Evolutionary conservation across 148 eudicot species (phyloP), one percentile per base, ranked within the genome.

Genomic region (Silene latifolia): DNA sequence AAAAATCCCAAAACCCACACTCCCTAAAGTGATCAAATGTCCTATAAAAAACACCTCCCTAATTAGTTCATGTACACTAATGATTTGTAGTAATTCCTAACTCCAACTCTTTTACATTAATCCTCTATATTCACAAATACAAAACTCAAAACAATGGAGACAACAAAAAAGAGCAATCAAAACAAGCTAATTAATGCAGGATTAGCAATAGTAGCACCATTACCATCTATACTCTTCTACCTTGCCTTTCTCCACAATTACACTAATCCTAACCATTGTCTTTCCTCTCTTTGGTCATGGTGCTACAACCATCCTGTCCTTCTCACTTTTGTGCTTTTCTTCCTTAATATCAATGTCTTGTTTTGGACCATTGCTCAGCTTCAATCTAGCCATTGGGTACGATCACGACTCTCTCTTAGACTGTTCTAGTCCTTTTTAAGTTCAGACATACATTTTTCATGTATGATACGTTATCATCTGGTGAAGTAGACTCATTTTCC

Each of bases 321-420:
- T 2, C 80, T 94, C 23, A 91, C 89, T 56, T 86, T 87, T 58
- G 62, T 80, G 63, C 74, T 94, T 74, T 94, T 91, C 86, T 90
- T 94, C 78, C 57, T 91, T 82, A 94, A 94, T 56, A 85, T 94
- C 64, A 83, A 90, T 77, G 51, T 90, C 77, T 83, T 88, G 65
- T 91, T 91, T 79, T 94, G 98, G 98, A 18, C 82, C 77, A 81
- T 94, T 35, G 87, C 89, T 57, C 88, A 83, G 69, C 61, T 91
- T 74, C 97, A 91, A 63, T 88, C 90, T 19, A 91, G 89, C 83
- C 89, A 94, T 74, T 94, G 98, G 98, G 98, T 91, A 76, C 51
- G 62, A 7, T 2, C 44, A 0, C 44, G 9, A 15, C 35, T 17
- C 59, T 58, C n/a, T 51, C 15, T 15, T 62, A 8, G n/a, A n/a